Conservation (phyloP, 371 early-diverging fungal species). For the Mucor ambiguus region DNA sequence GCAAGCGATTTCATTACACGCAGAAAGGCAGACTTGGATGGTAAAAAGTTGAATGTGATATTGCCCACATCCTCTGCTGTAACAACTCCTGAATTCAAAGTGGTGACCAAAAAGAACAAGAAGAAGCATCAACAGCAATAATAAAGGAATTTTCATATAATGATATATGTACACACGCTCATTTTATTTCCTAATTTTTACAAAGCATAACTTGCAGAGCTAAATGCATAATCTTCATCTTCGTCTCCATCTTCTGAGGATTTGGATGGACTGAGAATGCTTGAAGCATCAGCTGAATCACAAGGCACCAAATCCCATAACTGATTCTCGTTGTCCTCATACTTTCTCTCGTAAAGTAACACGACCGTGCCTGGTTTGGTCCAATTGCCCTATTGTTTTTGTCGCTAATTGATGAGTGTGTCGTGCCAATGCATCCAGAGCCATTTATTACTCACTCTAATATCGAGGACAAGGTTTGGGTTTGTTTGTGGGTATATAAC, state of each 20-base stretch:
- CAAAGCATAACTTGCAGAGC: slow-evolving; percentile 50
- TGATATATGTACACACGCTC: neutral
- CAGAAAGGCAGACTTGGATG: slow-evolving; percentile 64
- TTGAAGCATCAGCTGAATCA: slow-evolving; percentile 1
- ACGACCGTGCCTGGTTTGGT: slow-evolving; percentile 47
- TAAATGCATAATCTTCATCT: slow-evolving; percentile 44
- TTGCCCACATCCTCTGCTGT: slow-evolving; percentile 11
- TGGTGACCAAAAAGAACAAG: slow-evolving; percentile 20
- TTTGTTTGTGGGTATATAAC: slow-evolving; percentile 50
- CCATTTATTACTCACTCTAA: slow-evolving; percentile 32
- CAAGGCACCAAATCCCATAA: slow-evolving; percentile 48
- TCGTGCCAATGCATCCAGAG: neutral
- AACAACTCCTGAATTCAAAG: slow-evolving; percentile 9
- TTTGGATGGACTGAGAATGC: slow-evolving; percentile 6
- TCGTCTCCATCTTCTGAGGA: slow-evolving; percentile 20
- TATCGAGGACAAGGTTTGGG: slow-evolving; percentile 49
- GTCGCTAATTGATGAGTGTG: neutral
- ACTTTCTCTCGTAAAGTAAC: slow-evolving; percentile 49
- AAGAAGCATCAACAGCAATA: slow-evolving; percentile 19
- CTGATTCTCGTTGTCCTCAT: slow-evolving; percentile 47
- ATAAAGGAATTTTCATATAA: neutral
- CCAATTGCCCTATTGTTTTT: slow-evolving; percentile 44
- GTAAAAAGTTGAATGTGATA: slow-evolving; percentile 21
- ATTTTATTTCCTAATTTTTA: slow-evolving; percentile 16
- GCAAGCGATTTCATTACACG: slow-evolving; percentile 72